Percentiles rank a stretch among this genome's conserved stretches.
phyloP scores from a whole-genome alignment of 2,329 filamentous ascomycete species.

The Pyricularia pennisetigena region DNA sequence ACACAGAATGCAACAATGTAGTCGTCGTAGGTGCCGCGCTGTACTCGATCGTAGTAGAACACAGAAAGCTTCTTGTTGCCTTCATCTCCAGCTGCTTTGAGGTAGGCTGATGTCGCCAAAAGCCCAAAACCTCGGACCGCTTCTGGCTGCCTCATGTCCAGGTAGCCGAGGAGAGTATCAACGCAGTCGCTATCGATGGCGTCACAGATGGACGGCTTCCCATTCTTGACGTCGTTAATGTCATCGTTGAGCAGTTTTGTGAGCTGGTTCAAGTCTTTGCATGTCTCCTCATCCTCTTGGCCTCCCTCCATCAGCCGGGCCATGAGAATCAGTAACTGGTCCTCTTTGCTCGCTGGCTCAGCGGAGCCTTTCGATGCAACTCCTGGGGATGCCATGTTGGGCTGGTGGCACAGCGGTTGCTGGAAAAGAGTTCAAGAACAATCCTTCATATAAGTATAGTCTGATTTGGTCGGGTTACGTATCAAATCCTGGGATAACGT shows the following conservation, averaged over 20 bases:
- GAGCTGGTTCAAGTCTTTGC: constrained; percentile 45
- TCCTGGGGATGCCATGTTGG: constrained; percentile 1
- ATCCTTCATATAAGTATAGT: neutral
- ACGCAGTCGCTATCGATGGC: constrained; percentile 67
- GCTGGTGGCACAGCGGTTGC: neutral
- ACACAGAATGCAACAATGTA: constrained; percentile 88
- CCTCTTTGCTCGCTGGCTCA: constrained; percentile 28
- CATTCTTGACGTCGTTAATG: constrained; percentile 29
- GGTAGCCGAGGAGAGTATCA: constrained; percentile 75
- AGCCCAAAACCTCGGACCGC: constrained; percentile 72
- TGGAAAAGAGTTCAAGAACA: neutral
- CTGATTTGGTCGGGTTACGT: neutral
- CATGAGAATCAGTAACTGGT: constrained; percentile 67
- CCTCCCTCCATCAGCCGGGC: constrained; percentile 87
- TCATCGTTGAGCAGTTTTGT: constrained; percentile 52
- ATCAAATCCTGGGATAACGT: neutral
- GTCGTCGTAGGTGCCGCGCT: constrained; percentile 73
- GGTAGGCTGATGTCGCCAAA: constrained; percentile 71
- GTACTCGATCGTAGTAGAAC: constrained; percentile 65
- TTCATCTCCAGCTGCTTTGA: constrained; percentile 64
- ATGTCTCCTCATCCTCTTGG: constrained; percentile 67
- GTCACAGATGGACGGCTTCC: constrained; percentile 41
- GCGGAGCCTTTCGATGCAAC: neutral
- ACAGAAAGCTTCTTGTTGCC: constrained; percentile 60
- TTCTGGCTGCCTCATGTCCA: constrained; percentile 72